Percentiles rank a stretch among this genome's conserved stretches.
Conservation (phyloP, 768 basidiomycete species). For the Leccinum incarnatum region DNA sequence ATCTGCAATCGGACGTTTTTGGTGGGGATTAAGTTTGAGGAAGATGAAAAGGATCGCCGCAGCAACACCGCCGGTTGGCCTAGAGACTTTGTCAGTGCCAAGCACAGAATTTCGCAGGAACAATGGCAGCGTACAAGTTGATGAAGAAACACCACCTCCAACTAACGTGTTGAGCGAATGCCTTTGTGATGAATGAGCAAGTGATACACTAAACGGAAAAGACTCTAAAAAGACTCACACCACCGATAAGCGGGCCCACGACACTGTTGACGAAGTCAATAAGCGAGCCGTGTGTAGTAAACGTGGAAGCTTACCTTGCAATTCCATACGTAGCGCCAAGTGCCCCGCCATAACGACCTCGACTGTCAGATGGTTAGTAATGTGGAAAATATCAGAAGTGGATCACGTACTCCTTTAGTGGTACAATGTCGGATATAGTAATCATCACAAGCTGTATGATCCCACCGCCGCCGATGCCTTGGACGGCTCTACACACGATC, state of each 20-base stretch:
- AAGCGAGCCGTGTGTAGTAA: not conserved
- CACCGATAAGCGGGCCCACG: constrained; percentile 80
- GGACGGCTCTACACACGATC: constrained; percentile 71
- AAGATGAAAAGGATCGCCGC: constrained; percentile 63
- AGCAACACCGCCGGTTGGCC: constrained; percentile 72
- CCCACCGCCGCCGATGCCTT: constrained; percentile 82
- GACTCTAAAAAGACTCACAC: constrained; percentile 45
- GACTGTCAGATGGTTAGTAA: constrained; percentile 40
- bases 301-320: constrained; percentile 37
- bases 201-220: not conserved
- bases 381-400: not conserved
- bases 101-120: not conserved
- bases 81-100: constrained; percentile 25
- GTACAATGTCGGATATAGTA: constrained; percentile 79
- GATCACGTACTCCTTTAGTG: constrained; percentile 63
- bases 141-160: constrained; percentile 90
- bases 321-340: constrained; percentile 80
- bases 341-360: constrained; percentile 74
- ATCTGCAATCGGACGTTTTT: constrained; percentile 52
- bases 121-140: constrained; percentile 51
- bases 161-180: constrained; percentile 66
- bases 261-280: constrained; percentile 38
- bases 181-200: constrained; percentile 31
- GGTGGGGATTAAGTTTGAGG: constrained; percentile 76
- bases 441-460: constrained; percentile 77